Conservation (phyloP, 2,329 filamentous ascomycete species). For the Cladophialophora carrionii region DNA sequence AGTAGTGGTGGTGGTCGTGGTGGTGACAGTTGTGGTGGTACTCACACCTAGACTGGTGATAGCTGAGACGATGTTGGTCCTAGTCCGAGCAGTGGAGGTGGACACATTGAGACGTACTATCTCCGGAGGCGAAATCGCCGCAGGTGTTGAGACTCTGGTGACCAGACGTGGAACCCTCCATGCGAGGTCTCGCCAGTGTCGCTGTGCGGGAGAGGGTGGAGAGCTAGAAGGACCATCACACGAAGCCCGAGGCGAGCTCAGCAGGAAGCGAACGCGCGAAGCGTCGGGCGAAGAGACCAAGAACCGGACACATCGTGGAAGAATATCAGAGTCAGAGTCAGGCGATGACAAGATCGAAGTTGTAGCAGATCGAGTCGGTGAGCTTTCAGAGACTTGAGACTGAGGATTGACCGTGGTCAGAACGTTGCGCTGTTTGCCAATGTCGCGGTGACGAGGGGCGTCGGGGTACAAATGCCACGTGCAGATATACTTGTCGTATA, state of each 20-base stretch:
- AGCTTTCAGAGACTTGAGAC: not conserved
- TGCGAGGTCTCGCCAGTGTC: too few species aligned
- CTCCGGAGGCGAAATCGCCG: not conserved
- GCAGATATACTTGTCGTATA: not conserved
- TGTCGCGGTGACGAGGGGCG: not conserved
- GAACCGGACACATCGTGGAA: not conserved
- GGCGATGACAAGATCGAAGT: not conserved
- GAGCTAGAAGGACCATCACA: not conserved
- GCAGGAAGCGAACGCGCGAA: not conserved
- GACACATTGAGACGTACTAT: not conserved
- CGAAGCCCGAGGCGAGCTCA: not conserved
- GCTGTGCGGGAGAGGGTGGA: not conserved
- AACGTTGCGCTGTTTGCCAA: not conserved
- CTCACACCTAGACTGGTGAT: not conserved
- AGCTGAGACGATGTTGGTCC: not conserved
- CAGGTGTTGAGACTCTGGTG: not conserved
- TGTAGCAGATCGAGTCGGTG: not conserved
- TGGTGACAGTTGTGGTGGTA: not conserved
- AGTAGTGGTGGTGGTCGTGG: not conserved
- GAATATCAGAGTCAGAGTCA: not conserved
- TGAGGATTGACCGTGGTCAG: not conserved
- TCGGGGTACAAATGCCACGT: not conserved
- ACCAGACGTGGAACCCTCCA: not conserved
- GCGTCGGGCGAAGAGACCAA: not conserved
- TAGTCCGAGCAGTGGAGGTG: not conserved